Percentiles rank a stretch among this genome's conserved stretches.
Evolutionary conservation across 371 early-diverging fungal genomes (phyloP).

Genomic region (Nematocida displodere): DNA sequence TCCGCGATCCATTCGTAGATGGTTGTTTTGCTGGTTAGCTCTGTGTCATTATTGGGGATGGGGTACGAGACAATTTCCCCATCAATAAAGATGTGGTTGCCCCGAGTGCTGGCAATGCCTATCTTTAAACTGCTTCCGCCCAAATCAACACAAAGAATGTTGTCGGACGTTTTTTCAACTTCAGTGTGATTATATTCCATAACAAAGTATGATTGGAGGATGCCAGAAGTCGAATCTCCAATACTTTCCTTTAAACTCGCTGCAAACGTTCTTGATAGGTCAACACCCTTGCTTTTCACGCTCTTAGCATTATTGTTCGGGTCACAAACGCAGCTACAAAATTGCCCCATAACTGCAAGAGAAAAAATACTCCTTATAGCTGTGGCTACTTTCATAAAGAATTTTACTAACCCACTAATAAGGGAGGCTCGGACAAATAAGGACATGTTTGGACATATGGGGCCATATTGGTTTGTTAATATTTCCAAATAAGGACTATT

Average conservation of each 20-base stretch:
- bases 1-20: slow-evolving; percentile 44
- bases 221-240: not conserved
- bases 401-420: too few relatives aligned
- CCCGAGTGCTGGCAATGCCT: not conserved
- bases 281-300: not conserved
- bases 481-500: too few relatives aligned
- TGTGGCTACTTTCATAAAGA: too few relatives aligned
- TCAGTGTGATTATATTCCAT: not conserved
- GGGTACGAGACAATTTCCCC: not conserved
- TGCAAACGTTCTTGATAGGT: not conserved
- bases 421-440: too few relatives aligned
- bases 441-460: too few relatives aligned
- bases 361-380: too few relatives aligned
- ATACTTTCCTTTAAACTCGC: not conserved
- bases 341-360: slow-evolving; percentile 10
- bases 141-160: slow-evolving; percentile 38
- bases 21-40: not conserved
- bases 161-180: not conserved
- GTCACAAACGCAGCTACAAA: slow-evolving; percentile 21
- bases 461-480: too few relatives aligned
- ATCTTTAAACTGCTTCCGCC: slow-evolving; percentile 43
- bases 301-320: not conserved
- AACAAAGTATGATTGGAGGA: slow-evolving; percentile 18
- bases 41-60: slow-evolving; percentile 6
- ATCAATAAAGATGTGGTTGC: not conserved